These are phyloP conservation scores for Neltuma alba DNA, from an alignment of 306 rosid genomes.

Conservation along the genomic window DNA sequence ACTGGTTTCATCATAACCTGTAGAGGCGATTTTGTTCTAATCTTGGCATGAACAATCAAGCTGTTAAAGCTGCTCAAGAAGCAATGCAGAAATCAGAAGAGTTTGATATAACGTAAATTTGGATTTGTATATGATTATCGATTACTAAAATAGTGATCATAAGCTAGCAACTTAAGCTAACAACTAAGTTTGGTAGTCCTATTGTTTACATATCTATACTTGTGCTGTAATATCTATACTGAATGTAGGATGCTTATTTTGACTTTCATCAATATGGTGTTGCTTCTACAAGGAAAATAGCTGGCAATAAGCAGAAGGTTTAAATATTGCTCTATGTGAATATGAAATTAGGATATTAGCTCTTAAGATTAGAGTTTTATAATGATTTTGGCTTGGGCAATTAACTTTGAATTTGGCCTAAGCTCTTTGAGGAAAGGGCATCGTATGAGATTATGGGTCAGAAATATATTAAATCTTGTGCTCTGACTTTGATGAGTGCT, in stretches of 20 bases:
- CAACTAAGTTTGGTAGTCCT: too few relatives aligned
- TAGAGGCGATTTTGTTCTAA: conserved; percentile 85
- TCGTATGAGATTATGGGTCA: neutral
- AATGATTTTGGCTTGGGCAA: neutral
- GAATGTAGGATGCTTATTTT: neutral
- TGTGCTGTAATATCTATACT: neutral
- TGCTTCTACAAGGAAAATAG: neutral
- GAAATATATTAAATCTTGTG: neutral
- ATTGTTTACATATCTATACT: neutral
- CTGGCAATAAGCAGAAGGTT: neutral
- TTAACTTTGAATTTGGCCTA: neutral
- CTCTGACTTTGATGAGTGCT: neutral
- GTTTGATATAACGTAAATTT: conserved; percentile 18
- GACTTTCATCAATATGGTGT: neutral
- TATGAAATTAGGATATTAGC: neutral
- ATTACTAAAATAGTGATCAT: neutral
- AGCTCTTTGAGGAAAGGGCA: neutral
- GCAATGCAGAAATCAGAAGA: conserved; percentile 65
- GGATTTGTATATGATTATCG: neutral
- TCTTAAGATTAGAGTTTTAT: neutral
- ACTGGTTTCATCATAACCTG: conserved; percentile 7
- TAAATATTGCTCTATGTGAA: neutral
- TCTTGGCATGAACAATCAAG: conserved; percentile 81
- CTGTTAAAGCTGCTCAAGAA: conserved; percentile 81
- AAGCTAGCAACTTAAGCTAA: neutral